A percentile compares a stretch with the other conserved stretches of the same genome.
Evolutionary conservation across 2,329 filamentous ascomycete species (phyloP).

Genomic region (Xylariaceae sp.): DNA sequence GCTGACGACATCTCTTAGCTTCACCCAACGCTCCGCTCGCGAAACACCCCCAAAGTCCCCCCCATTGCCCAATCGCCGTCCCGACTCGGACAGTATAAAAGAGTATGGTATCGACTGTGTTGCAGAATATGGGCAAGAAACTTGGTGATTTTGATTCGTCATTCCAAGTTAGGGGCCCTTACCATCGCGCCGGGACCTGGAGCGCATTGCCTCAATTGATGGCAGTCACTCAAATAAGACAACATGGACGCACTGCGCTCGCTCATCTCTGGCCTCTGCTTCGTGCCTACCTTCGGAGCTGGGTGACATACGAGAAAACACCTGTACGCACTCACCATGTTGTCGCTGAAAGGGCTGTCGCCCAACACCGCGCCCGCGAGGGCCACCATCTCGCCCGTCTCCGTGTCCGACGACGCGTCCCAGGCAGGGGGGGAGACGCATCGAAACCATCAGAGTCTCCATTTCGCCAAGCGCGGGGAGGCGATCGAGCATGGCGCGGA

Average conservation of each 20-base stretch:
- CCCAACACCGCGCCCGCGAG: slow-evolving; percentile 44
- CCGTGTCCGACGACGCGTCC: slow-evolving; percentile 20
- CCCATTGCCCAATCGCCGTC: background rate
- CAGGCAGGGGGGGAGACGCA: background rate
- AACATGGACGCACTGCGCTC: too few species aligned
- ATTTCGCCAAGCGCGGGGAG: slow-evolving; percentile 14
- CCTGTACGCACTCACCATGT: slow-evolving; percentile 31
- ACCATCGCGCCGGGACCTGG: too few species aligned
- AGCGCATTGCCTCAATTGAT: too few species aligned
- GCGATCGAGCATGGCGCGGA: slow-evolving; percentile 13
- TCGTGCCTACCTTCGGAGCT: too few species aligned
- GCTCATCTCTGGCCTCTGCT: too few species aligned
- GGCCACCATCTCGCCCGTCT: slow-evolving; percentile 49
- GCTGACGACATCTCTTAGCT: background rate
- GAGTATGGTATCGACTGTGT: background rate
- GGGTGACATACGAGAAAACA: too few species aligned
- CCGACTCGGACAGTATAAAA: background rate
- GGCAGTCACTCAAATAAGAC: too few species aligned
- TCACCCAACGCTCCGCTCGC: background rate
- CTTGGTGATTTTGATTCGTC: background rate
- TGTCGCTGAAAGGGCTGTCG: slow-evolving; percentile 31
- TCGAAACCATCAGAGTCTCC: background rate
- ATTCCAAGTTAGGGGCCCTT: too few species aligned
- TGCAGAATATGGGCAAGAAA: background rate
- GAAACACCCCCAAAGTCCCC: too few species aligned